Conservation (phyloP, 2,329 filamentous ascomycete species). For the Venturia aucupariae region DNA sequence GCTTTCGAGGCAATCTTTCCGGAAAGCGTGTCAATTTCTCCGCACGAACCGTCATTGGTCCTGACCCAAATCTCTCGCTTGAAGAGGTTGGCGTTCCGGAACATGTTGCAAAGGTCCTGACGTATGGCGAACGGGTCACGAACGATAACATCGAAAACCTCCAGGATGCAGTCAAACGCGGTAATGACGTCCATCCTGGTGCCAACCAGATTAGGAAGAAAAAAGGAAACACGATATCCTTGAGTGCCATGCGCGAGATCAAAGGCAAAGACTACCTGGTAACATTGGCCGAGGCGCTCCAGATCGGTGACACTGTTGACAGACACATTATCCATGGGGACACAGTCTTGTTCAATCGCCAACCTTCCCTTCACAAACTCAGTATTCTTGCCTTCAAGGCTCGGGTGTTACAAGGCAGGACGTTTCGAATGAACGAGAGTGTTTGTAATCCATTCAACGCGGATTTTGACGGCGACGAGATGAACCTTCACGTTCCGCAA, state of each 20-base stretch:
- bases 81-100: conserved; percentile 88
- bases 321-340: conserved; percentile 92
- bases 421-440: conserved; percentile 95
- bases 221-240: conserved; percentile 60
- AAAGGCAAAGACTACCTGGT: conserved; percentile 56
- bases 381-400: conserved; percentile 95
- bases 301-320: conserved; percentile 82
- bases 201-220: conserved; percentile 75
- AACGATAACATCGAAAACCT: conserved; percentile 79
- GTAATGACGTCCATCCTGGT: conserved; percentile 72
- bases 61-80: conserved; percentile 87
- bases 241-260: conserved; percentile 44
- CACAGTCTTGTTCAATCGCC: conserved; percentile 94
- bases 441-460: conserved; percentile 97
- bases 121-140: conserved; percentile 74
- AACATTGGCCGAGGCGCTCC: conserved; percentile 62
- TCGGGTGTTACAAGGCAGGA: conserved; percentile 89
- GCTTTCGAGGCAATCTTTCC: conserved; percentile 92
- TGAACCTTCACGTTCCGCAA: conserved; percentile 97
- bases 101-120: conserved; percentile 90
- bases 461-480: conserved; percentile 98
- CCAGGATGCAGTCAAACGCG: conserved; percentile 62
- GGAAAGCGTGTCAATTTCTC: conserved; percentile 99
- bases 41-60: conserved; percentile 92
- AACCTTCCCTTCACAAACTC: conserved; percentile 94